Evolutionary conservation across 2,329 filamentous ascomycete genomes (phyloP), one percentile per base, ranked within the genome.

Genomic region (Chaetomium sp.): DNA sequence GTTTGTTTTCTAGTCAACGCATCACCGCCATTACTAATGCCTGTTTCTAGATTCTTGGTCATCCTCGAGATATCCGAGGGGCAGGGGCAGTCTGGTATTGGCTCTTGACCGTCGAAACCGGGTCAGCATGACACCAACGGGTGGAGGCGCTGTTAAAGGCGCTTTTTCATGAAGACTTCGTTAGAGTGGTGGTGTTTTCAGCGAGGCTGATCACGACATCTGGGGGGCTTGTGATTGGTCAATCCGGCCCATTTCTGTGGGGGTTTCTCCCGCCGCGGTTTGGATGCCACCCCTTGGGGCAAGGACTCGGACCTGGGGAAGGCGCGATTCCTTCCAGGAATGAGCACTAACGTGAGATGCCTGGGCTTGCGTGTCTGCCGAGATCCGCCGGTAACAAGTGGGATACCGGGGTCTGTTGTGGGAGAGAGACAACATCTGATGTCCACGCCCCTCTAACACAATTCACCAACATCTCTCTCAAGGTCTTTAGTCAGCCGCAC

Each of bases 151-250:
- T 65, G 54, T 50, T 51, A 68, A 68, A 63, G 53, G 54, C 63
- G 67, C 65, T 59, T 56, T 62, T 57, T 61, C 53, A 59, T 59
- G 58, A 65, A 55, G 69, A 57, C 64, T 68, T 68, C 58, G 60
- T 68, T 61, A 63, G 65, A 68, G 67, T 67, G 68, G 69, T 71
- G 70, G 69, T 72, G 70, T 70, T 70, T 70, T 70, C 65, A 50
- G 19, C 57, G 62, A 70, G 65, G 62, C 65, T 67, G 67, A 72
- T 72, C 69, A 71, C 70, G 70, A 69, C 68, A 72, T 72, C 70
- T 67, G 57, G 67, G 31, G 31, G 45, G 38, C 4, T 33, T 70
- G 5, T 66, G 58, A 72, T 72, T 72, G 70, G 70, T 33, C 68
- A 65, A 66, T 65, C 10, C 7, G 10, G 60, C 25, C 31, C 1